Evolutionary conservation across 2,329 filamentous ascomycete genomes (phyloP), one percentile per base, ranked within the genome.

Genomic region (Colletotrichum agaves): DNA sequence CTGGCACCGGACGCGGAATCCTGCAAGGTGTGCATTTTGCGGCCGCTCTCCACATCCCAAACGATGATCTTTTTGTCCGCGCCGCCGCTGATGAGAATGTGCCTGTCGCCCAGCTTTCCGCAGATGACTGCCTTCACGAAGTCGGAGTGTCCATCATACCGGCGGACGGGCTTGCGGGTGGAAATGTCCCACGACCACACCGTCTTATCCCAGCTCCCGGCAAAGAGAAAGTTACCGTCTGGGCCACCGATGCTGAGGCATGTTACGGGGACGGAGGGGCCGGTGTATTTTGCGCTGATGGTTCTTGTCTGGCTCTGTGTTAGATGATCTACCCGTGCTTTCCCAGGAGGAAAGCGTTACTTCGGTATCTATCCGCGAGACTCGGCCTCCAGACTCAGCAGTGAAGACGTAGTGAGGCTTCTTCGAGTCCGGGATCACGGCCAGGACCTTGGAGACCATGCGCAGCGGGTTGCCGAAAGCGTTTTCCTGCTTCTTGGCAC

Each of bases 191-290:
- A 98, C 35, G 91, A 92, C 90, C 94, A 97, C 65, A 98, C 87
- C 19, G 88, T 86, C 81, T 97, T 97, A 80, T 99, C 95, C 96
- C 96, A 99, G 67, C 91, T 96, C 37, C 94, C 95, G 23, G 93
- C 93, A 78, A 93, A 98, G 11, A 98, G 76, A 1, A 85, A 91
- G 57, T 78, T 79, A 67, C 83, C 84, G 27, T 81, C 81, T 4
- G 82, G 77, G 13, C 88, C 86, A 49, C 87, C 90, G 39, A 93
- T 83, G 15, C 91, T 88, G 31, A 97, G 79, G 72, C 91, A 92
- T 10, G 93, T 95, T 10, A 97, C 83, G 1, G 96, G 96, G 3
- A 93, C 91, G 50, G 86, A 87, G 17, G 94, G 93, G 2, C 93
- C 93, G 74, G 87, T 87, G 75, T 92, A 97, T 31, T 67, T 63